phyloP scores from a whole-genome alignment of 805 yeast species.

The Yamadazyma kitorensis region DNA sequence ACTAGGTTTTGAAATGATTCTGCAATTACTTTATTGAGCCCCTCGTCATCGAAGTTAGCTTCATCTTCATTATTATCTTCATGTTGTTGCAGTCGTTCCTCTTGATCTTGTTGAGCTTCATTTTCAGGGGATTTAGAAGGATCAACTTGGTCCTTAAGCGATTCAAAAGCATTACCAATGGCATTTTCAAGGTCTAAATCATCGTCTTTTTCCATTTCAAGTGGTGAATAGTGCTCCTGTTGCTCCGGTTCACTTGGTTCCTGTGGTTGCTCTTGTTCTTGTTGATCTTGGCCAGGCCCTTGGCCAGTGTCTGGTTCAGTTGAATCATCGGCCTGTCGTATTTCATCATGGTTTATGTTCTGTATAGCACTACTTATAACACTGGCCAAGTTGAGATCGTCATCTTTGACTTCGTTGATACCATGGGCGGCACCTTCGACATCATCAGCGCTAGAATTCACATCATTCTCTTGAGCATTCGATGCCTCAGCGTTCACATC shows the following conservation, averaged over 20 bases:
- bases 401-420: constrained; percentile 10
- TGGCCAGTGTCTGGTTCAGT: constrained; percentile 1
- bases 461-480: not conserved
- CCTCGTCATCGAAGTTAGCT: constrained; percentile 15
- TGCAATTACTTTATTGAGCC: constrained; percentile 18
- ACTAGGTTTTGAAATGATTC: constrained; percentile 19
- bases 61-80: constrained; percentile 9
- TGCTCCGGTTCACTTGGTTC: not conserved
- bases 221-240: constrained; percentile 9
- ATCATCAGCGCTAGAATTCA: no score
- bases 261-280: constrained; percentile 4
- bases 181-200: constrained; percentile 32
- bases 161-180: constrained; percentile 37
- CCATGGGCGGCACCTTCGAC: no score
- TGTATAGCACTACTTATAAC: constrained; percentile 15
- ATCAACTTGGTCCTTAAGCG: constrained; percentile 9
- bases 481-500: no score
- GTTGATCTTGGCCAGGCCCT: constrained; percentile 2
- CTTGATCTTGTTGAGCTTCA: constrained; percentile 1
- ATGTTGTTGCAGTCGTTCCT: constrained; percentile 1
- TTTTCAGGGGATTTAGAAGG: not conserved
- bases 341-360: constrained; percentile 10
- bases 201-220: constrained; percentile 14
- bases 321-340: constrained; percentile 5
- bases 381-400: constrained; percentile 11